phyloP scores from a whole-genome alignment of 495 filamentous ascomycete species.

The Podospora conica region DNA sequence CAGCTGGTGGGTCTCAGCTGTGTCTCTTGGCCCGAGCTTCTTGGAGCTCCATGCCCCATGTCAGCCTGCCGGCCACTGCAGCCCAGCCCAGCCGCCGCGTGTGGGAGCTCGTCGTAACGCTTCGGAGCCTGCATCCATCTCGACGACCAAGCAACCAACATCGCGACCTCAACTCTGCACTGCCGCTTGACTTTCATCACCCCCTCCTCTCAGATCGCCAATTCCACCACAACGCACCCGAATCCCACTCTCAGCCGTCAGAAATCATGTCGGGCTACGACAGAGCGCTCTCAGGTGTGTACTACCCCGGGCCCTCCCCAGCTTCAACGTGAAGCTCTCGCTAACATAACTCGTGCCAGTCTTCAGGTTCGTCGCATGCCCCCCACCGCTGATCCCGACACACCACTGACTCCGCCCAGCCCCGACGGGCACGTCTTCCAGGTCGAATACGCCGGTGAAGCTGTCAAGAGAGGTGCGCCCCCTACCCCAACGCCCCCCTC shows the following conservation, averaged over 20 bases:
- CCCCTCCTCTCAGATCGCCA: background rate
- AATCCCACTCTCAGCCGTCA: slow-evolving; percentile 10
- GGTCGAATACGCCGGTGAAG: slow-evolving; percentile 98
- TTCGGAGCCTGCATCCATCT: slow-evolving; percentile 18
- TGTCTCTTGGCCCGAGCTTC: slow-evolving; percentile 11
- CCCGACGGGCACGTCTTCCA: slow-evolving; percentile 99
- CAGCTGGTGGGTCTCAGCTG: background rate
- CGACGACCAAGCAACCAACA: slow-evolving; percentile 6
- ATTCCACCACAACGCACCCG: background rate
- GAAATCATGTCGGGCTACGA: slow-evolving; percentile 86
- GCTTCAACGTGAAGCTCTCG: slow-evolving; percentile 12
- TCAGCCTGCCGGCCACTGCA: slow-evolving; percentile 1
- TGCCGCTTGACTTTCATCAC: background rate
- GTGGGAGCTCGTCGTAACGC: slow-evolving; percentile 20
- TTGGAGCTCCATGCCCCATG: slow-evolving; percentile 10
- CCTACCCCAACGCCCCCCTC: background rate
- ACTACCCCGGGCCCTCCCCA: slow-evolving; percentile 2
- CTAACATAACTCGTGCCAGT: slow-evolving; percentile 54
- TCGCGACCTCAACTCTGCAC: background rate
- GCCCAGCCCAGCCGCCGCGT: slow-evolving; percentile 2
- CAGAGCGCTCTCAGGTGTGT: slow-evolving; percentile 87
- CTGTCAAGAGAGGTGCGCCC: slow-evolving; percentile 84
- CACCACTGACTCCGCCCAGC: slow-evolving; percentile 40
- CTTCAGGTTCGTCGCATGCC: slow-evolving; percentile 53
- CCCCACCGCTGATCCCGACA: background rate